phyloP scores from a whole-genome alignment of 139 green algal genomes.

The Edaphochlamys debaryana region DNA sequence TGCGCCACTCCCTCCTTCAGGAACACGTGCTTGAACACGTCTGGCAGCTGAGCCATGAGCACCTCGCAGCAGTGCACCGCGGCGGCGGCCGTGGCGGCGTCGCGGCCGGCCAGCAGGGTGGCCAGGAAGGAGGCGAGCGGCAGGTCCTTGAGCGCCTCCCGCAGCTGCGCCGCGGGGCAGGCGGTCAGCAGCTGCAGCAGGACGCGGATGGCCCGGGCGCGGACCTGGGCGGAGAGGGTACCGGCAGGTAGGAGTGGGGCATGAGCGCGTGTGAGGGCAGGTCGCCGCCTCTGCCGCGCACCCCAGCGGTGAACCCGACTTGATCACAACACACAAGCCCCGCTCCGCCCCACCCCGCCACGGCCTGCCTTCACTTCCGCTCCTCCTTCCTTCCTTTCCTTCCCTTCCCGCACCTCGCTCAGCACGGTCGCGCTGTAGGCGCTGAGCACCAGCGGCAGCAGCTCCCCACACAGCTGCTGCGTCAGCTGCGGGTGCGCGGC shows the following conservation, averaged over 20 bases:
- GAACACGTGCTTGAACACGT: constrained; percentile 80
- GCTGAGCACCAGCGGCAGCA: constrained; percentile 86
- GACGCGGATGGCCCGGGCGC: constrained; percentile 72
- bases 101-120: constrained; percentile 75
- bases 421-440: constrained; percentile 73
- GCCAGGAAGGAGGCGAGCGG: constrained; percentile 86
- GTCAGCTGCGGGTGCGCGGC: constrained; percentile 67
- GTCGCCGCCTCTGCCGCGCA: no score
- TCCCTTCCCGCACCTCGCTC: constrained; percentile 57
- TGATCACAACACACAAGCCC: no score
- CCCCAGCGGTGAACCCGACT: no score
- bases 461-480: constrained; percentile 64
- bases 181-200: constrained; percentile 82
- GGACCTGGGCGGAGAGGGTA: constrained; percentile 58
- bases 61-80: constrained; percentile 68
- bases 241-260: neutral
- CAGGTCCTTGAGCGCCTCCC: constrained; percentile 71
- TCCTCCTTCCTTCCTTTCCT: neutral
- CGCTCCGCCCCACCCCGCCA: no score
- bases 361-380: no score
- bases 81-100: constrained; percentile 60
- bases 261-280: no score
- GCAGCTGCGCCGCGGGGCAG: constrained; percentile 63
- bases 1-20: constrained; percentile 94
- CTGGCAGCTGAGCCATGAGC: constrained; percentile 91